phyloP scores from a whole-genome alignment of 1,139 yeast genomes.

The Waltiozyma sp. region DNA sequence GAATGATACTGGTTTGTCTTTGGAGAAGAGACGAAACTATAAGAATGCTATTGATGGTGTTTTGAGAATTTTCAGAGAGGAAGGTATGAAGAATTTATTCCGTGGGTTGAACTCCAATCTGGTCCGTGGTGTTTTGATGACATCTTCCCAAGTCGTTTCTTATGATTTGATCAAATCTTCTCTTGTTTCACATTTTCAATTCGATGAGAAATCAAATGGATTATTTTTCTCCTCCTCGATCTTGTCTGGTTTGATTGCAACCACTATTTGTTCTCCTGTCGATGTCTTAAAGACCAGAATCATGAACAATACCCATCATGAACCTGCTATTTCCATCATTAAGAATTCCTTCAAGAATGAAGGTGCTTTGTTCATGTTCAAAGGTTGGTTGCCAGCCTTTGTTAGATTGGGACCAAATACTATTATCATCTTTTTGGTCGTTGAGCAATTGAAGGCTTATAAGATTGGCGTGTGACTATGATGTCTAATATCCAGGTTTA shows the following conservation, averaged over 20 bases:
- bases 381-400: slow-evolving; percentile 89
- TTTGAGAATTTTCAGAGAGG: slow-evolving; percentile 45
- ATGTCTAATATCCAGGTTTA: too few species aligned
- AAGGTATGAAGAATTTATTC: slow-evolving; percentile 50
- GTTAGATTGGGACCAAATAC: slow-evolving; percentile 86
- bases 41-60: slow-evolving; percentile 73
- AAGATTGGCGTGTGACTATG: slow-evolving; percentile 36
- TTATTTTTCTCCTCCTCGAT: slow-evolving; percentile 75
- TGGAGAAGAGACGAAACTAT: slow-evolving; percentile 60
- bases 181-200: slow-evolving; percentile 36
- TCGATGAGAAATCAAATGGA: slow-evolving; percentile 51
- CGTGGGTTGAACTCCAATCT: slow-evolving; percentile 74
- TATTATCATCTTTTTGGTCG: slow-evolving; percentile 69
- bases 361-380: slow-evolving; percentile 69
- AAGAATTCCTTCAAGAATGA: slow-evolving; percentile 49
- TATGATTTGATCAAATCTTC: slow-evolving; percentile 66
- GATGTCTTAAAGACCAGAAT: slow-evolving; percentile 85
- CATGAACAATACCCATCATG: slow-evolving; percentile 55
- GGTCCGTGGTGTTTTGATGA: slow-evolving; percentile 76
- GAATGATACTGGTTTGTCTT: slow-evolving; percentile 65
- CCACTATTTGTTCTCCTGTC: slow-evolving; percentile 86
- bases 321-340: slow-evolving; percentile 41
- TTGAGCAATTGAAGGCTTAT: slow-evolving; percentile 62
- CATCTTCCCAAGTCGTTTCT: slow-evolving; percentile 84
- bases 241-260: slow-evolving; percentile 76